These are phyloP conservation scores for Cladorrhinum sp. DNA, from an alignment of 2,329 filamentous ascomycete genomes.

Conservation along the genomic window DNA sequence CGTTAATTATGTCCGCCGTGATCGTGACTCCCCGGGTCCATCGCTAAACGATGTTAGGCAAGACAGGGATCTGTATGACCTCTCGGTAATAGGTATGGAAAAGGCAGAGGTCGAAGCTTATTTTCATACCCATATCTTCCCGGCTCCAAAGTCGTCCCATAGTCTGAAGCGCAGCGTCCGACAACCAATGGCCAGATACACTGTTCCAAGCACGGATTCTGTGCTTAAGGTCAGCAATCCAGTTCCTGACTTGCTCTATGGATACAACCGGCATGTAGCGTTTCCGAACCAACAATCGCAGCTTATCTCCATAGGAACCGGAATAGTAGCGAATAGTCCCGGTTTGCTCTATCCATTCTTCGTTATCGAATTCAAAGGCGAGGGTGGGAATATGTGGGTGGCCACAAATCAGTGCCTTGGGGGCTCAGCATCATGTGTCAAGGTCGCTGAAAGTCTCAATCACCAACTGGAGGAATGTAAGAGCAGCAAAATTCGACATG, in stretches of 20 bases:
- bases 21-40: too few relatives aligned
- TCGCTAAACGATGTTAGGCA: too few relatives aligned
- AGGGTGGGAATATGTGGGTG: conserved; percentile 34
- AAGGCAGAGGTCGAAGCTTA: too few relatives aligned
- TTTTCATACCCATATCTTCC: too few relatives aligned
- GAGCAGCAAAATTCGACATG: conserved; percentile 16
- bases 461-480: conserved; percentile 22
- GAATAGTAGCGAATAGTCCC: conserved; percentile 23
- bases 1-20: too few relatives aligned
- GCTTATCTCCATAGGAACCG: conserved; percentile 25
- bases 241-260: conserved; percentile 9
- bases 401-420: conserved; percentile 38
- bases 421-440: conserved; percentile 32
- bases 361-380: conserved; percentile 32
- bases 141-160: too few relatives aligned
- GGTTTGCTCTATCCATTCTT: conserved; percentile 29
- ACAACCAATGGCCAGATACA: too few relatives aligned
- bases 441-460: conserved; percentile 29
- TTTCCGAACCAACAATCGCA: conserved; percentile 20
- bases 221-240: conserved; percentile 5
- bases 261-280: not conserved
- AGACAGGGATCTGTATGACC: too few relatives aligned
- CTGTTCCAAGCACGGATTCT: too few relatives aligned
- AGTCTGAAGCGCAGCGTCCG: too few relatives aligned
- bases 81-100: too few relatives aligned